phyloP scores from a whole-genome alignment of 495 filamentous ascomycete genomes.

The Talaromyces wortmannii region DNA sequence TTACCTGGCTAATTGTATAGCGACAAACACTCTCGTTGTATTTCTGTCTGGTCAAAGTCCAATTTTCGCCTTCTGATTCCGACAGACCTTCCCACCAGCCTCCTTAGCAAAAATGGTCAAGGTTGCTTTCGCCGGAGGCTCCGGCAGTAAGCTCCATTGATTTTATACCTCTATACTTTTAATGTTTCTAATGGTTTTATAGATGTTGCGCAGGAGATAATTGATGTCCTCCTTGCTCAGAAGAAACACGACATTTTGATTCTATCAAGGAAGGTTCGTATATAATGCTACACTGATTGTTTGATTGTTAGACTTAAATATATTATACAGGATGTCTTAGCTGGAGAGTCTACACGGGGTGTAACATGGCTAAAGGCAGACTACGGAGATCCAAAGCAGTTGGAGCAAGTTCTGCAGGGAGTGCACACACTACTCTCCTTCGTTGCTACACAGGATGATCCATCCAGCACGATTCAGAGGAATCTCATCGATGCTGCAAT shows the following conservation, averaged over 20 bases:
- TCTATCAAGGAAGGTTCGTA: slow-evolving; percentile 35
- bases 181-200: slow-evolving; percentile 2
- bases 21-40: too few relatives aligned
- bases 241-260: slow-evolving; percentile 46
- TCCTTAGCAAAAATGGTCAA: slow-evolving; percentile 39
- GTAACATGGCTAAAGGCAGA: slow-evolving; percentile 32
- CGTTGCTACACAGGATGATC: slow-evolving; percentile 26
- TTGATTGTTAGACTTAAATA: not conserved
- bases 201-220: slow-evolving; percentile 49
- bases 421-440: slow-evolving; percentile 53
- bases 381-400: slow-evolving; percentile 29
- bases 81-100: too few relatives aligned
- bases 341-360: slow-evolving; percentile 4
- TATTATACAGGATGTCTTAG: slow-evolving; percentile 10
- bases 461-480: slow-evolving; percentile 26
- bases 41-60: too few relatives aligned
- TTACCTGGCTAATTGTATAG: too few relatives aligned
- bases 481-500: slow-evolving; percentile 54
- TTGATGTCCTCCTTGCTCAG: slow-evolving; percentile 42
- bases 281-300: not conserved
- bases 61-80: too few relatives aligned
- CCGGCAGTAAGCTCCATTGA: slow-evolving; percentile 31
- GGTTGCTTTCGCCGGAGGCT: slow-evolving; percentile 47
- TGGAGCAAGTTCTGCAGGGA: slow-evolving; percentile 34
- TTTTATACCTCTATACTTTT: not conserved